Evolutionary conservation across 1,284 basidiomycete species (phyloP).

Genomic region (Cryptococcus floricola): DNA sequence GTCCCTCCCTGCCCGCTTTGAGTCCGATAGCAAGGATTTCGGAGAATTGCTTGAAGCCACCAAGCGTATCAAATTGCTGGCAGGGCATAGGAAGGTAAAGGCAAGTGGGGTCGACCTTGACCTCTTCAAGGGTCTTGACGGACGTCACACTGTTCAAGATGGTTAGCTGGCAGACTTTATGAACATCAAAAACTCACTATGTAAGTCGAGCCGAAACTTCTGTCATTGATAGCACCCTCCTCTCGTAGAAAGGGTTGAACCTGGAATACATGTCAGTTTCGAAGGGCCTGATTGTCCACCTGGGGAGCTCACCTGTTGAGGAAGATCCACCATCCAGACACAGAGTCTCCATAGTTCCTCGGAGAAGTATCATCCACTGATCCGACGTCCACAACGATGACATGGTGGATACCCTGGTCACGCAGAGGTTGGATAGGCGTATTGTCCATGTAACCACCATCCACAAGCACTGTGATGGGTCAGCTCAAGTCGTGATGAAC

Average conservation of each 20-base stretch:
- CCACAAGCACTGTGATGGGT: conserved; percentile 63
- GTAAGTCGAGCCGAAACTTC: conserved; percentile 94
- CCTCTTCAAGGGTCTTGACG: conserved; percentile 90
- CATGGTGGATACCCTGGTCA: conserved; percentile 80
- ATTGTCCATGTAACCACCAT: conserved; percentile 93
- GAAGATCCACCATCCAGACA: conserved; percentile 96
- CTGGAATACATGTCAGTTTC: conserved; percentile 12
- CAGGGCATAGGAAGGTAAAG: conserved; percentile 95
- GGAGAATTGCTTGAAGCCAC: conserved; percentile 46
- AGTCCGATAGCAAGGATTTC: conserved; percentile 77
- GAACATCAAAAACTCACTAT: conserved; percentile 61
- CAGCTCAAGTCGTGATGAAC: conserved; percentile 14
- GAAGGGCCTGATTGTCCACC: too few relatives aligned
- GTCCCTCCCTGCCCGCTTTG: conserved; percentile 64
- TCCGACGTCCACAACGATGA: conserved; percentile 96
- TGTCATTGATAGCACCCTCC: conserved; percentile 83
- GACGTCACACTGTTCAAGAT: conserved; percentile 74
- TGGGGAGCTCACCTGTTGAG: conserved; percentile 68
- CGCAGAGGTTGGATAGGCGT: conserved; percentile 88
- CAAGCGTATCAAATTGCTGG: conserved; percentile 53
- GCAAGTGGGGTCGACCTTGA: conserved; percentile 80
- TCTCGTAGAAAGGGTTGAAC: conserved; percentile 75
- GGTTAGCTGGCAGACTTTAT: not conserved
- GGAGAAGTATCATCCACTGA: conserved; percentile 94
- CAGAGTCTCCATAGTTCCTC: conserved; percentile 86